These are phyloP conservation scores for Rhododendron molle DNA, from an alignment of 148 eudicot genomes.

Conservation along the genomic window DNA sequence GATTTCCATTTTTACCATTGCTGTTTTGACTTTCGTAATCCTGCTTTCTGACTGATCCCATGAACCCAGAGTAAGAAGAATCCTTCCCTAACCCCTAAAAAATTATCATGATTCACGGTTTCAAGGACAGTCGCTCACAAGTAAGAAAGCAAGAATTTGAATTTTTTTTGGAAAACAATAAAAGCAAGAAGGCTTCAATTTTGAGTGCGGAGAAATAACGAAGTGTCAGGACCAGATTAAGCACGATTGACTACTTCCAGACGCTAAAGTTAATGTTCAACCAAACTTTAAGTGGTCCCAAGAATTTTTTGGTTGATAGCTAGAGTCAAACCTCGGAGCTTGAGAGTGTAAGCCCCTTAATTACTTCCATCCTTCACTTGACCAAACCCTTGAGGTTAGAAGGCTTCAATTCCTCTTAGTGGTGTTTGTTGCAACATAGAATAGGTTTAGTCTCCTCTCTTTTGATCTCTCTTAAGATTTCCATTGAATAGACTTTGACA, in stretches of 20 bases:
- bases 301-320: not conserved
- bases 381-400: not conserved
- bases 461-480: not conserved
- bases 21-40: slow-evolving; percentile 25
- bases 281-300: not conserved
- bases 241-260: not conserved
- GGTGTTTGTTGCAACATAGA: not conserved
- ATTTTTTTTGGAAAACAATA: not conserved
- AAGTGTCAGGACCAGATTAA: not conserved
- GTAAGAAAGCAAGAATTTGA: not conserved
- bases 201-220: not conserved
- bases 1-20: slow-evolving; percentile 25
- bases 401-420: not conserved
- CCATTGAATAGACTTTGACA: not conserved
- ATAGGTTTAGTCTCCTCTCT: not conserved
- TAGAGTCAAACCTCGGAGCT: not conserved
- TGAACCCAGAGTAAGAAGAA: slow-evolving; percentile 16
- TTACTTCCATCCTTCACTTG: not conserved
- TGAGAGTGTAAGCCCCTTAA: not conserved
- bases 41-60: slow-evolving; percentile 13
- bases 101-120: not conserved
- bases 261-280: not conserved
- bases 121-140: not conserved
- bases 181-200: not conserved
- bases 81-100: slow-evolving; percentile 22